These are phyloP conservation scores for Aeschynomene evenia DNA, from an alignment of 306 rosid species.

Conservation along the genomic window DNA sequence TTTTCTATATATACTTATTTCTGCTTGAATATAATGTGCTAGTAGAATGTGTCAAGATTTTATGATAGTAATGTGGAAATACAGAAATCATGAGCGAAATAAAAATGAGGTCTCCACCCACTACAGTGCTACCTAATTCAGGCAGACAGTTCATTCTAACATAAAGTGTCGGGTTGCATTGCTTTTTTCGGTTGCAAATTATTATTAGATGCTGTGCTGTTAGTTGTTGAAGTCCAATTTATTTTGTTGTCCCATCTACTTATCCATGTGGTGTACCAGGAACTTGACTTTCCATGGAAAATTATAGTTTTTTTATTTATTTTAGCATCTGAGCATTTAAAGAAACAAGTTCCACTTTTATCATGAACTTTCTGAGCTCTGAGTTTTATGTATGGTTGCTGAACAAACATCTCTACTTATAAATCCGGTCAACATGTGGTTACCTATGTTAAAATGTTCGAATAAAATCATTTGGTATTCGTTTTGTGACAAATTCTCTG, in stretches of 20 bases:
- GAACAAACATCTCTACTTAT: no score
- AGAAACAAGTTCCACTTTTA: not conserved
- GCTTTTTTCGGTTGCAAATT: not conserved
- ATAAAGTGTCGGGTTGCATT: no score
- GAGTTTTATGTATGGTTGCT: constrained; percentile 18
- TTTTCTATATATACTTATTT: not conserved
- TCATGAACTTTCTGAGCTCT: not conserved
- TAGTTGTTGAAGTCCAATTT: not conserved
- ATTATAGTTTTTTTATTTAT: not conserved
- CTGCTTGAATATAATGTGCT: not conserved
- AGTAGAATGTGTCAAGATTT: no score
- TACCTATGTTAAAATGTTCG: not conserved
- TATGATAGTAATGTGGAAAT: no score
- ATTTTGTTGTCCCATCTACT: not conserved
- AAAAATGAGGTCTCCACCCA: no score
- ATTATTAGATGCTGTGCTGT: not conserved
- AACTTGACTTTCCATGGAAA: not conserved
- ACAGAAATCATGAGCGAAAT: no score
- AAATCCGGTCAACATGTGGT: not conserved
- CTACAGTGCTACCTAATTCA: no score
- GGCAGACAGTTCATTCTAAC: no score
- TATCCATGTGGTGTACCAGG: not conserved
- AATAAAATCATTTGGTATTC: not conserved
- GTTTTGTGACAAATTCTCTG: not conserved
- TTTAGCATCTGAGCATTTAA: not conserved